Percentiles rank a stretch among this genome's conserved stretches.
Conservation (phyloP, 2,329 filamentous ascomycete genomes). For the Sarocladium kiliense region DNA sequence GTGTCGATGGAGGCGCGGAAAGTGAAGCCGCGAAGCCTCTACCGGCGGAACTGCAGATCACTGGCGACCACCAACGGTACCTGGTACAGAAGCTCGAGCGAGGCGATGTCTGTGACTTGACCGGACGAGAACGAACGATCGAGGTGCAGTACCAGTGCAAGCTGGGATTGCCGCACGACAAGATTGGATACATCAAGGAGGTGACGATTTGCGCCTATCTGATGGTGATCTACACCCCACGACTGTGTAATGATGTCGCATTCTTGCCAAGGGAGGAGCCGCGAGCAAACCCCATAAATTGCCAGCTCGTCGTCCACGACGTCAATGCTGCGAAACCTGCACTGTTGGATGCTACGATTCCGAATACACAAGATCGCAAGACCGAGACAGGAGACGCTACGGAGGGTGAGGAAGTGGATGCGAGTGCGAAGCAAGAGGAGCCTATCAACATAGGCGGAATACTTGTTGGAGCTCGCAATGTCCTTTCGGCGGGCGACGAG, state of each 20-base stretch:
- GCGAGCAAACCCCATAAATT: constrained; percentile 70
- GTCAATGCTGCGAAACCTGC: constrained; percentile 6
- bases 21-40: constrained; percentile 24
- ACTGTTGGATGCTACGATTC: not conserved
- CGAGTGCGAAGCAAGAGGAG: constrained; percentile 29
- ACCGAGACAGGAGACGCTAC: constrained; percentile 10
- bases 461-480: constrained; percentile 44
- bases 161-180: constrained; percentile 64
- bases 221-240: constrained; percentile 87
- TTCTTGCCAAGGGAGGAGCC: constrained; percentile 79
- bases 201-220: constrained; percentile 86
- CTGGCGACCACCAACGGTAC: constrained; percentile 72
- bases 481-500: constrained; percentile 40
- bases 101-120: constrained; percentile 82
- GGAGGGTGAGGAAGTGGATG: constrained; percentile 9
- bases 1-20: not conserved
- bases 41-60: constrained; percentile 66
- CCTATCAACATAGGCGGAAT: constrained; percentile 46
- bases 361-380: not conserved
- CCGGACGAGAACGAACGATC: constrained; percentile 72
- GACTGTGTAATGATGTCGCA: constrained; percentile 80
- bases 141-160: constrained; percentile 81
- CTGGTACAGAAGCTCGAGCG: constrained; percentile 76
- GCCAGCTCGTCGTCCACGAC: constrained; percentile 59
- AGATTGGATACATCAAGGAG: constrained; percentile 91